phyloP scores from a whole-genome alignment of 2,329 filamentous ascomycete species.

The Lasiodiplodia theobromae region DNA sequence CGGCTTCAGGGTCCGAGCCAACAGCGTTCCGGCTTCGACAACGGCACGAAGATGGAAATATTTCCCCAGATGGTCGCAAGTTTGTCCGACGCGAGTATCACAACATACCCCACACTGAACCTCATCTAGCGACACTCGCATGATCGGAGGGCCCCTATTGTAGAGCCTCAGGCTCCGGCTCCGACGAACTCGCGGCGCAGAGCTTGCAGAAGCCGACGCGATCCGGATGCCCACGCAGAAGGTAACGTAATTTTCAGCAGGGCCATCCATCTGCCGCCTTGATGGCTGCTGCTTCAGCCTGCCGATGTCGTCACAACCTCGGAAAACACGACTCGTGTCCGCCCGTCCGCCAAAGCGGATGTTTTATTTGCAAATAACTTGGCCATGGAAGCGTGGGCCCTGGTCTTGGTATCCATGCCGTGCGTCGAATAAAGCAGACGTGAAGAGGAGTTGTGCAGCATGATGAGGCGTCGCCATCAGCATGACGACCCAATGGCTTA shows the following conservation, averaged over 20 bases:
- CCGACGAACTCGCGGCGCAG: not conserved
- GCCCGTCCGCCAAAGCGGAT: not conserved
- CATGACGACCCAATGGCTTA: not conserved
- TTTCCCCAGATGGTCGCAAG: not conserved
- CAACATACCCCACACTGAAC: not conserved
- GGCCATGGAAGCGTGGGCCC: not conserved
- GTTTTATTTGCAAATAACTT: not conserved
- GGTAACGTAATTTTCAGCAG: not conserved
- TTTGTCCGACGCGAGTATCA: not conserved
- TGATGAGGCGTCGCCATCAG: not conserved
- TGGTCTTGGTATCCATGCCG: not conserved
- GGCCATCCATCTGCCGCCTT: not conserved
- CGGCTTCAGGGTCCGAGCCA: not conserved
- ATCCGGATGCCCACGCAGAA: not conserved
- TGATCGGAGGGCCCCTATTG: not conserved
- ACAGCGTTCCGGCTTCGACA: not conserved
- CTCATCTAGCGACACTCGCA: not conserved
- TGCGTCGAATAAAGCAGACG: not conserved
- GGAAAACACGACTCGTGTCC: constrained; percentile 1
- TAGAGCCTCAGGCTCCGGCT: not conserved
- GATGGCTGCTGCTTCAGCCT: constrained; percentile 4
- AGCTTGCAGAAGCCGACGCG: not conserved
- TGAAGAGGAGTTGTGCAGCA: not conserved
- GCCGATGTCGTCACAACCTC: constrained; percentile 20
- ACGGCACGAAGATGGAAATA: not conserved